Base-by-base conservation (phyloP, 2,329 filamentous ascomycete species). In the Penicillium sp. region DNA sequence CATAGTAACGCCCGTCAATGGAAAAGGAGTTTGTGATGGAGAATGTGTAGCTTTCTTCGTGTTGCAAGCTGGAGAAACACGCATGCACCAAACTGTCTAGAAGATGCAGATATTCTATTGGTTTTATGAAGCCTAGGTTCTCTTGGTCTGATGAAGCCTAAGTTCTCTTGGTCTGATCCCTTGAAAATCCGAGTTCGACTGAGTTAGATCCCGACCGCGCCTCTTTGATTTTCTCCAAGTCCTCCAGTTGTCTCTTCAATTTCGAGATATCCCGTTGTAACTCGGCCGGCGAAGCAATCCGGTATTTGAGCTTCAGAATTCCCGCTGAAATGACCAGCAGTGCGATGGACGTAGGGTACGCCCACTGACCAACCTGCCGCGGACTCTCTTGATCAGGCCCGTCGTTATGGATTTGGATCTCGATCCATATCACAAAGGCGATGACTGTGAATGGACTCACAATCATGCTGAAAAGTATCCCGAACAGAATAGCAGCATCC, bases 361-460 rank as follows among this genome's bases (percentile, higher is more conserved):
- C 57, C 69, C 69, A 71, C 45, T 71, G 69, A 8, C 67, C 69
- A 11, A 71, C 69, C 39, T 71, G 68, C 18, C 63, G 57, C 0
- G 66, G 62, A 35, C 54, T 60, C 47, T 71, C 69, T 30, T 66
- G 60, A 0, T 61, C 57, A 0, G 66, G 62, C 1, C 67, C 67
- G 38, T 71, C 69, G 11, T 66, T 59, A 29, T 59, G 47, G 8
- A 71, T 70, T 51, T 63, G 69, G 47, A 60, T 67, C 46, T 71
- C 69, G n/a, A 67, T 66, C 67, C 68, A 71, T 7, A 57, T 53
- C 1, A 71, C 63, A 43, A 71, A 71, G 0, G 67, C 69, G 7
- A 71, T 58, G 1, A 65, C 61, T 0, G 67, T 70, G 0, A 71
- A 46, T 0, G 68, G 69, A 11, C 66, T 70, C 29, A 68, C 49